Base-by-base conservation (phyloP, 805 yeast species). In the Starmerella apis region DNA sequence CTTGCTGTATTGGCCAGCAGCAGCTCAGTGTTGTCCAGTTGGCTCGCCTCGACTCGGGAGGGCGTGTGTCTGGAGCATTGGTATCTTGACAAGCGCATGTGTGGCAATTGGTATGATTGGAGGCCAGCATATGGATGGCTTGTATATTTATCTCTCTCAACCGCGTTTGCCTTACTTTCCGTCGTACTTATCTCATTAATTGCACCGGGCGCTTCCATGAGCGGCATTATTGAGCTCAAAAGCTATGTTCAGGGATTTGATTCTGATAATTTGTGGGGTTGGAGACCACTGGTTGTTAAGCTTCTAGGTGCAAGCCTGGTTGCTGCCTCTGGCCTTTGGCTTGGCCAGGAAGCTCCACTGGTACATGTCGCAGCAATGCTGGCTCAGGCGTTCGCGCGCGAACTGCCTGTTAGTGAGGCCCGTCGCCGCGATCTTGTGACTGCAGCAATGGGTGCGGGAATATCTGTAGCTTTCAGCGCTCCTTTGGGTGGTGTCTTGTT, bases 401-500 rank as follows among this genome's bases (percentile, higher is more conserved):
- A 59, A 66, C 80, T 56, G 53, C 49, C 51, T 4, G 22, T 56
- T 18, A 49, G 58, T 20, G 60, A 56, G 32, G 57, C 61, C 6
- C 47, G 62, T 27, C 69, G 74, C 51, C 72, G 95, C 50, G 90
- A 83, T 54, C 60, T 86, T 9, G 62, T 81, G 14, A 71, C 81
- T 18, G 87, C 94, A 1, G 84, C 88, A 0, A 75, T 85, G 0
- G 88, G 94, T 0, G 80, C 88, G 0, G 95, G 95, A 4, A 81
- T 86, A 22, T 78, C 88, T 0, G 84, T 83, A 13, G 94, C 95
- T 0, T 85, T 86, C 65, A 83, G 82, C 53, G 80, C 94, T 0
- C 95, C 95, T 2, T 79, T 86, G 49, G 94, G 94, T 7, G 95
- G 95, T 1, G 92, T 86, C 1, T 63, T 86, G 28, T 86, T 85